Evolutionary conservation across 2,329 filamentous ascomycete genomes (phyloP).

Genomic region (Achaetomium macrosporum): DNA sequence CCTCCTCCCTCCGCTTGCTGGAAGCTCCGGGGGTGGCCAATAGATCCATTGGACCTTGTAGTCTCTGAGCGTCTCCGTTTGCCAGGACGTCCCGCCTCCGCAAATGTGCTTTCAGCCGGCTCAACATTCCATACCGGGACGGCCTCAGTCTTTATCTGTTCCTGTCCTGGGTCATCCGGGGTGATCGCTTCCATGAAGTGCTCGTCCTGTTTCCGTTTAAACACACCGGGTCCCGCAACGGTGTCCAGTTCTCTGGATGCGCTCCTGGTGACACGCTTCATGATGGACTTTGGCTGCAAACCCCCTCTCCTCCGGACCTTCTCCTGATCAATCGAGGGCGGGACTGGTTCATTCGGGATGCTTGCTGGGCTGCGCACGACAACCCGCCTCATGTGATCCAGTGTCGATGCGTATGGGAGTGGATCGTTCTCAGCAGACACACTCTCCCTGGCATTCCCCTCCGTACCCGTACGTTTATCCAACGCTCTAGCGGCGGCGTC

Average conservation of each 20-base stretch:
- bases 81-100: not conserved
- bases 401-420: not conserved
- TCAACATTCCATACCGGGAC: not conserved
- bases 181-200: not conserved
- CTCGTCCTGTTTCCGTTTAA: not conserved
- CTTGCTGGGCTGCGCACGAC: conserved; percentile 22
- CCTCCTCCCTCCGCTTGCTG: not conserved
- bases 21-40: not conserved
- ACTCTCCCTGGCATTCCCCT: not conserved
- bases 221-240: not conserved
- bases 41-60: not conserved
- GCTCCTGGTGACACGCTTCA: conserved; percentile 21
- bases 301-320: conserved; percentile 19
- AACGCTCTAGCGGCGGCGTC: not conserved
- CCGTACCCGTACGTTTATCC: not conserved
- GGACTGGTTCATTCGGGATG: conserved; percentile 12
- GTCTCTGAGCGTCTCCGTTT: conserved; percentile 9
- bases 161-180: not conserved
- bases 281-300: conserved; percentile 23
- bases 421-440: not conserved
- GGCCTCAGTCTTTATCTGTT: not conserved
- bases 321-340: conserved; percentile 24
- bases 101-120: not conserved
- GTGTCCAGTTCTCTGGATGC: not conserved
- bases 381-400: conserved; percentile 16